A percentile compares a stretch with the other conserved stretches of the same genome.
Evolutionary conservation across 768 basidiomycete genomes (phyloP).

Genomic region (Phanerochaete carnosa): DNA sequence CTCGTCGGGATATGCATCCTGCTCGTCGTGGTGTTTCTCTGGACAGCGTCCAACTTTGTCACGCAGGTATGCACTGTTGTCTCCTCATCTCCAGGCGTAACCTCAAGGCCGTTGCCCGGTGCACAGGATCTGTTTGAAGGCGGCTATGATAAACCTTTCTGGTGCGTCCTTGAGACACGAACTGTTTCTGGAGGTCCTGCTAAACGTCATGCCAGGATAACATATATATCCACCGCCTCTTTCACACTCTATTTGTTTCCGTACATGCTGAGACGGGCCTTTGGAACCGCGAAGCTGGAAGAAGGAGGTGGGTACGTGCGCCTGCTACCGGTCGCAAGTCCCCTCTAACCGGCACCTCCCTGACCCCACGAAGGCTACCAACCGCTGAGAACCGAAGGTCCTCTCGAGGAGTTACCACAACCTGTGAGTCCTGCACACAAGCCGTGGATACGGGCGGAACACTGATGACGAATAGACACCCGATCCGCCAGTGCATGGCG

Average conservation of each 20-base stretch:
- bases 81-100: too few species aligned
- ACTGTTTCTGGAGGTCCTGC: neutral
- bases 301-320: conserved; percentile 12
- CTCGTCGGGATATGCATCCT: conserved; percentile 65
- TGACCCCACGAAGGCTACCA: conserved; percentile 24
- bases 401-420: conserved; percentile 12
- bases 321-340: neutral
- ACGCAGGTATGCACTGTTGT: conserved; percentile 56
- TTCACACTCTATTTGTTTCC: conserved; percentile 83
- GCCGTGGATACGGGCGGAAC: neutral
- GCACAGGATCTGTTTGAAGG: conserved; percentile 44
- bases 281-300: conserved; percentile 12
- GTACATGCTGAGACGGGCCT: conserved; percentile 36
- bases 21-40: conserved; percentile 74
- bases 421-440: conserved; percentile 9
- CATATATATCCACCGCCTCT: conserved; percentile 90
- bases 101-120: neutral
- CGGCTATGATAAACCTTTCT: conserved; percentile 88
- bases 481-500: neutral
- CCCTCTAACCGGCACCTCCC: neutral
- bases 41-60: conserved; percentile 87
- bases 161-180: conserved; percentile 42
- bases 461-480: neutral
- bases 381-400: conserved; percentile 24
- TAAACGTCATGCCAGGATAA: conserved; percentile 47